These are phyloP conservation scores for Zalaria sp. DNA, from an alignment of 2,329 filamentous ascomycete genomes.

Conservation along the genomic window DNA sequence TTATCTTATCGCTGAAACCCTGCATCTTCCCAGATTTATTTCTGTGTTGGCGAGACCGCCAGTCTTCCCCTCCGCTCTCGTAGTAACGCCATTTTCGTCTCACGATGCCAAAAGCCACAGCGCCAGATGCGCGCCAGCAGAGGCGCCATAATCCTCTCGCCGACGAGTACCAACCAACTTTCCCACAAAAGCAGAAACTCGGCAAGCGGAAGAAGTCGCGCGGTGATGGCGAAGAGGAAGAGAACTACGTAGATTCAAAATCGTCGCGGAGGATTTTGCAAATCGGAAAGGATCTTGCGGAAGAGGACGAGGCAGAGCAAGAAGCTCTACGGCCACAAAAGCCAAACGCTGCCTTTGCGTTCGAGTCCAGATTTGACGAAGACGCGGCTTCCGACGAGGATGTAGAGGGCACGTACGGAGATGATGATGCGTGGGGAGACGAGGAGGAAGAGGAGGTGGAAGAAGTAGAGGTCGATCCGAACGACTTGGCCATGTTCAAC, in stretches of 20 bases:
- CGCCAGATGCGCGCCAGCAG: constrained; percentile 38
- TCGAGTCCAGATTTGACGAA: constrained; percentile 53
- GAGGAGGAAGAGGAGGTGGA: constrained; percentile 58
- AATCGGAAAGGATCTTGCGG: constrained; percentile 75
- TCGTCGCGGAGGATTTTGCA: constrained; percentile 78
- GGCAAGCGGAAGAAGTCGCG: constrained; percentile 49
- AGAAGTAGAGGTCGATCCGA: constrained; percentile 67
- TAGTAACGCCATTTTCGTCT: background rate
- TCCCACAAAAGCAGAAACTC: constrained; percentile 53
- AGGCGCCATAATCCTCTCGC: constrained; percentile 82
- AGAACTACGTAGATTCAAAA: constrained; percentile 72
- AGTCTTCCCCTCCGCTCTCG: too few species aligned
- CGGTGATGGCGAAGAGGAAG: constrained; percentile 43
- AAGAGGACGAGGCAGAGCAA: constrained; percentile 55
- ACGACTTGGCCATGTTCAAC: constrained; percentile 80
- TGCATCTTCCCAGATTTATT: too few species aligned
- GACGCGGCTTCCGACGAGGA: constrained; percentile 21
- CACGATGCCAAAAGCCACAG: constrained; percentile 65
- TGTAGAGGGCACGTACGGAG: constrained; percentile 32
- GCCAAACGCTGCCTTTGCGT: constrained; percentile 56
- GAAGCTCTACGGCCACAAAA: constrained; percentile 24
- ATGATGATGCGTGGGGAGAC: constrained; percentile 53
- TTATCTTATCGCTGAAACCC: too few species aligned
- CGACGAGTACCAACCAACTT: constrained; percentile 67
- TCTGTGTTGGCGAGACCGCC: too few species aligned